These are phyloP conservation scores for Yamadazyma akitaensis DNA, from an alignment of 805 yeast genomes.

Conservation along the genomic window DNA sequence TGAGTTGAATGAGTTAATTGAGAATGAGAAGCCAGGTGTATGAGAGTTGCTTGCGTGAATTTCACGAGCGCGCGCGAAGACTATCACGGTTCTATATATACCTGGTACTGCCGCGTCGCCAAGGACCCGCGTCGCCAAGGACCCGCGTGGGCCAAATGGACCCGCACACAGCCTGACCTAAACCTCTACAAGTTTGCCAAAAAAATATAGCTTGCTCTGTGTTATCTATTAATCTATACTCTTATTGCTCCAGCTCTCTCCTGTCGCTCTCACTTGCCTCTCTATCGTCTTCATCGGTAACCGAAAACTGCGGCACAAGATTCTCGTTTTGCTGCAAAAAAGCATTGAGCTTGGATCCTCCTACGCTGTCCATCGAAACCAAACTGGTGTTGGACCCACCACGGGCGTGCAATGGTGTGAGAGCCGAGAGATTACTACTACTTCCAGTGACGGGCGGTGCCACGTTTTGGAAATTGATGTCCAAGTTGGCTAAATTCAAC, in stretches of 20 bases:
- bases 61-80: too few species aligned
- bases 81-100: too few species aligned
- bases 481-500: neutral
- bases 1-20: too few species aligned
- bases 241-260: neutral
- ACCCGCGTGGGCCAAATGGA: too few species aligned
- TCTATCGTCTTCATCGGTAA: slow-evolving; percentile 14
- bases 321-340: slow-evolving; percentile 15
- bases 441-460: neutral
- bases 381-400: slow-evolving; percentile 7
- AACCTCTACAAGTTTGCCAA: too few species aligned
- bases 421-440: neutral
- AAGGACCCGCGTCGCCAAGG: too few species aligned
- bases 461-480: neutral
- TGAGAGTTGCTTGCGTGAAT: too few species aligned
- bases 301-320: slow-evolving; percentile 14
- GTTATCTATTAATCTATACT: neutral
- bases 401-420: neutral
- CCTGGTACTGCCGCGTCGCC: too few species aligned
- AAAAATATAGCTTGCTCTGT: too few species aligned
- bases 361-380: slow-evolving; percentile 12
- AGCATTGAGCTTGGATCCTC: slow-evolving; percentile 11
- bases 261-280: neutral
- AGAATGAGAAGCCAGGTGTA: neutral
- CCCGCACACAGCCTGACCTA: too few species aligned